Evolutionary conservation across 2,329 filamentous ascomycete species (phyloP).

Genomic region (Talaromyces rugulosus): DNA sequence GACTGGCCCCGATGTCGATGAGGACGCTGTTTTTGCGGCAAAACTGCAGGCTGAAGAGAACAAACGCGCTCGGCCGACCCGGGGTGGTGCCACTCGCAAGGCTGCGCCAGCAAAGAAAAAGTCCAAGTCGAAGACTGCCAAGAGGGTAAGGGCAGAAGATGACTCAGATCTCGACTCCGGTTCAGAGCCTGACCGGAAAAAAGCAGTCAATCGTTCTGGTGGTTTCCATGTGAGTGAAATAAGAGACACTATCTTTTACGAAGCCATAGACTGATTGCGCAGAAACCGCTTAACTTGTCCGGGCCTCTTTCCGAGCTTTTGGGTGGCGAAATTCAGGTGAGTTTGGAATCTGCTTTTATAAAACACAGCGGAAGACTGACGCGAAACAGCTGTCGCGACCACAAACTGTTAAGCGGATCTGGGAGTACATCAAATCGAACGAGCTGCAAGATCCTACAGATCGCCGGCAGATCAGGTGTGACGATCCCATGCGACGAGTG

Average conservation of each 20-base stretch:
- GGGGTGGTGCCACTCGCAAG: conserved; percentile 64
- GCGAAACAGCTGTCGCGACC: conserved; percentile 72
- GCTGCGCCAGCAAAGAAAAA: conserved; percentile 61
- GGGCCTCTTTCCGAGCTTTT: conserved; percentile 42
- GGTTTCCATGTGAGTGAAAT: conserved; percentile 70
- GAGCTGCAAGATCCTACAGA: conserved; percentile 87
- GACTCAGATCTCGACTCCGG: conserved; percentile 72
- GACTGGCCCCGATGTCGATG: conserved; percentile 62
- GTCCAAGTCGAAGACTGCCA: conserved; percentile 50
- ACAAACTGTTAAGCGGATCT: conserved; percentile 93
- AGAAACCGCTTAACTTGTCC: conserved; percentile 47
- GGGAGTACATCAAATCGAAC: conserved; percentile 87
- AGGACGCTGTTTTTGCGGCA: conserved; percentile 82
- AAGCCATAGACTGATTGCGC: conserved; percentile 8
- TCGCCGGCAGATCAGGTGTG: conserved; percentile 88
- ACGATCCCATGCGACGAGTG: conserved; percentile 83
- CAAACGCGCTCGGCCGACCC: conserved; percentile 66
- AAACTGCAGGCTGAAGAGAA: conserved; percentile 92
- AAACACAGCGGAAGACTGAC: not conserved
- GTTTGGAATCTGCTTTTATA: conserved; percentile 11
- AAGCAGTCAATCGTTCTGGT: conserved; percentile 70
- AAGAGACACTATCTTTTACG: not conserved
- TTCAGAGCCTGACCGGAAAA: conserved; percentile 48
- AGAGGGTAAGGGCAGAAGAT: conserved; percentile 71
- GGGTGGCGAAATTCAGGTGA: conserved; percentile 41